These are phyloP conservation scores for Ascochyta rabiei DNA, from an alignment of 2,329 filamentous ascomycete genomes.

Conservation along the genomic window DNA sequence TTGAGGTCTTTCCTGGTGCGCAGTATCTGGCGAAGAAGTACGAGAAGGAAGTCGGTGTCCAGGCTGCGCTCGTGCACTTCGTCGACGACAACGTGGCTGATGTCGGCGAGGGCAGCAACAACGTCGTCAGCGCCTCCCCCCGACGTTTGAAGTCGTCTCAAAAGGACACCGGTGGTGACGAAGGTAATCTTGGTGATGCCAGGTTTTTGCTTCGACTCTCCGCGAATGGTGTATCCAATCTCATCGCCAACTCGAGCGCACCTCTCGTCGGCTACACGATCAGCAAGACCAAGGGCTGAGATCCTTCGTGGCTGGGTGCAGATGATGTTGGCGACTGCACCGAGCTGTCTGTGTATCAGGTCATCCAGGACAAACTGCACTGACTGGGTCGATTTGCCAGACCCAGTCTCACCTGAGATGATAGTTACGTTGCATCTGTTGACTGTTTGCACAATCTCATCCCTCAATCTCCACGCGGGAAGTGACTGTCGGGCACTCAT, in stretches of 20 bases:
- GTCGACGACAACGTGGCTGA: constrained; percentile 94
- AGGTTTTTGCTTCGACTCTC: constrained; percentile 77
- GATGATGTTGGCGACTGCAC: constrained; percentile 82
- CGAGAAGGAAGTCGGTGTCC: constrained; percentile 92
- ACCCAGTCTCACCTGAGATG: constrained; percentile 95
- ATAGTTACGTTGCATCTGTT: constrained; percentile 85
- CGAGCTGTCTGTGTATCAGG: constrained; percentile 76
- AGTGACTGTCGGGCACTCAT: constrained; percentile 72
- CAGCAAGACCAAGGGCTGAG: constrained; percentile 89
- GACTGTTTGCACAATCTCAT: constrained; percentile 78
- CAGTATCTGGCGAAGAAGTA: constrained; percentile 83
- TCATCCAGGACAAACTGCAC: constrained; percentile 96
- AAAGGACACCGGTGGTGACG: constrained; percentile 90
- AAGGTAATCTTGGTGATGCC: constrained; percentile 88
- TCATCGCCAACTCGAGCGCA: constrained; percentile 82
- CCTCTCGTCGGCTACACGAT: constrained; percentile 91
- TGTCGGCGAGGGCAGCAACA: constrained; percentile 79
- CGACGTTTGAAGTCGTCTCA: constrained; percentile 88
- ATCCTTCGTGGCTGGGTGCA: constrained; percentile 96
- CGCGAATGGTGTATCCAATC: constrained; percentile 89
- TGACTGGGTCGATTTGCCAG: constrained; percentile 94
- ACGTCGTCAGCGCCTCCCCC: constrained; percentile 81
- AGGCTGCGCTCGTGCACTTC: constrained; percentile 95
- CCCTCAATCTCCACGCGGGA: constrained; percentile 85
- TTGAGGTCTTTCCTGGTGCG: constrained; percentile 78